A percentile compares a stretch with the other conserved stretches of the same genome.
Evolutionary conservation across 495 filamentous ascomycete species (phyloP).

Genomic region (Hyaloscypha variabilis): DNA sequence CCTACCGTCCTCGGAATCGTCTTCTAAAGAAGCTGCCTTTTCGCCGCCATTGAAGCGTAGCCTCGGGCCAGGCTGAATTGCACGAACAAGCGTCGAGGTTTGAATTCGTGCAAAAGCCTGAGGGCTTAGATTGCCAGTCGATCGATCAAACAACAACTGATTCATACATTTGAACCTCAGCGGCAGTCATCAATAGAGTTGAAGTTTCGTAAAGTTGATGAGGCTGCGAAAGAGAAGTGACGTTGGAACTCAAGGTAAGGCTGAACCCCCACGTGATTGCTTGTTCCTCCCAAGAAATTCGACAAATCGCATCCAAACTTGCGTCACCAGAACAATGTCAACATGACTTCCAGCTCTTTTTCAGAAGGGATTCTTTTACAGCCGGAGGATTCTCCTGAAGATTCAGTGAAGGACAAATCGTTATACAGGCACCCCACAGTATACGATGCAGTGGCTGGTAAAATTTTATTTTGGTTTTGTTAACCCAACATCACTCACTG

Average conservation of each 20-base stretch:
- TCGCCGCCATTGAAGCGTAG: conserved; percentile 69
- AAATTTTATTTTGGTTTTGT: not conserved
- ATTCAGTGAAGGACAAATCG: conserved; percentile 8
- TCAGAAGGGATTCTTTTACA: conserved; percentile 10
- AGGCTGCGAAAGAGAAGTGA: not conserved
- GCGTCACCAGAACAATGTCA: not conserved
- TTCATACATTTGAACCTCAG: conserved; percentile 67
- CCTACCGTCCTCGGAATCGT: conserved; percentile 28
- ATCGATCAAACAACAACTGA: conserved; percentile 72
- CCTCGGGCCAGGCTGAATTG: conserved; percentile 62
- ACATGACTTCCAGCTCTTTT: conserved; percentile 27
- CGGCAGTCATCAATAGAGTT: not conserved
- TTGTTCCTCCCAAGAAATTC: not conserved
- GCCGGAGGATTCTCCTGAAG: not conserved
- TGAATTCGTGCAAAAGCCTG: conserved; percentile 64
- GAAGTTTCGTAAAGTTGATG: not conserved
- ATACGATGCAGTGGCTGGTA: conserved; percentile 84
- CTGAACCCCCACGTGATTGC: not conserved
- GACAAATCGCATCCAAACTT: not conserved
- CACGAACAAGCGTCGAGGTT: conserved; percentile 59
- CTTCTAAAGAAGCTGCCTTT: conserved; percentile 33
- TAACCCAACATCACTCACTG: not conserved
- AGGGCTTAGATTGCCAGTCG: conserved; percentile 63
- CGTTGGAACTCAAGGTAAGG: not conserved
- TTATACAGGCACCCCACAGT: conserved; percentile 52